Percentiles rank a stretch among this genome's conserved stretches.
phyloP scores from a whole-genome alignment of 441 rosid species.

The Aquilaria agallochum region DNA sequence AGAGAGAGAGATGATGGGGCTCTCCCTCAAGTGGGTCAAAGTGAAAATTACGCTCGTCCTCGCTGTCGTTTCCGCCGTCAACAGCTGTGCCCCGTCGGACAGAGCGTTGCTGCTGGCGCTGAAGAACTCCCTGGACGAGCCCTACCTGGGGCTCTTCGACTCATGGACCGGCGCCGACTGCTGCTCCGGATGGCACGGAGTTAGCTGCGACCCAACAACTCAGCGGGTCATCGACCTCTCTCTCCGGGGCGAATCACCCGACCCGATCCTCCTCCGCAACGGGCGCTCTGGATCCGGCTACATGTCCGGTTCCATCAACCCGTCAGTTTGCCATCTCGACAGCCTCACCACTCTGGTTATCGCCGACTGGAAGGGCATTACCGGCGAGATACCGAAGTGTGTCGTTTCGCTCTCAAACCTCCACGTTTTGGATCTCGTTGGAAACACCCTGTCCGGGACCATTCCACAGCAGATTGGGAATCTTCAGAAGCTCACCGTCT shows the following conservation, averaged over 20 bases:
- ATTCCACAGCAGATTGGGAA: slow-evolving; percentile 54
- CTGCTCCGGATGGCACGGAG: slow-evolving; percentile 72
- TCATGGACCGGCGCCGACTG: slow-evolving; percentile 68
- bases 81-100: slow-evolving; percentile 55
- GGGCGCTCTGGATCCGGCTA: slow-evolving; percentile 68
- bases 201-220: slow-evolving; percentile 75
- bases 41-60: slow-evolving; percentile 15
- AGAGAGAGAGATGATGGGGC: slow-evolving; percentile 24
- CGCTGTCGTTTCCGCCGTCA: slow-evolving; percentile 25
- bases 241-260: slow-evolving; percentile 94
- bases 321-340: slow-evolving; percentile 64
- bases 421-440: slow-evolving; percentile 73
- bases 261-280: slow-evolving; percentile 61
- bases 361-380: slow-evolving; percentile 75
- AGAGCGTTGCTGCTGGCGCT: slow-evolving; percentile 50
- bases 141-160: slow-evolving; percentile 65
- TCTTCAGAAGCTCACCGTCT: slow-evolving; percentile 40
- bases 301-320: slow-evolving; percentile 79
- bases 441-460: slow-evolving; percentile 51
- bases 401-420: slow-evolving; percentile 51
- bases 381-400: slow-evolving; percentile 67
- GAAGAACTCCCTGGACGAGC: slow-evolving; percentile 59
- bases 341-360: slow-evolving; percentile 44
- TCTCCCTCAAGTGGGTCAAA: slow-evolving; percentile 14
- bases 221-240: slow-evolving; percentile 67